A percentile compares a stretch with the other conserved stretches of the same genome.
These are phyloP conservation scores for Verticillium nubilum DNA, from an alignment of 2,329 filamentous ascomycete species.

Conservation along the genomic window DNA sequence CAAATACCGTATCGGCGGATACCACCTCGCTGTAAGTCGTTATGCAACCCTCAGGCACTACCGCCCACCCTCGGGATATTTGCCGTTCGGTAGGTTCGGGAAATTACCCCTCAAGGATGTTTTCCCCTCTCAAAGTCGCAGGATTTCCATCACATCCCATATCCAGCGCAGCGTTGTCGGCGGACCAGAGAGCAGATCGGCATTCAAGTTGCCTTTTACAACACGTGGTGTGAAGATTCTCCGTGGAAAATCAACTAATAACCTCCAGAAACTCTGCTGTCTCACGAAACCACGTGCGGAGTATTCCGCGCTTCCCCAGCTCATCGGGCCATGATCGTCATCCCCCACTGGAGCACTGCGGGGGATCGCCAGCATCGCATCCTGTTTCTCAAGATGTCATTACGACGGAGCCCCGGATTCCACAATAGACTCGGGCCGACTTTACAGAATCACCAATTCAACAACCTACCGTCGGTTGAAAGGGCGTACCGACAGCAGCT, in stretches of 20 bases:
- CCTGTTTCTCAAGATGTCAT: not conserved
- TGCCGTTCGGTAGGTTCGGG: not conserved
- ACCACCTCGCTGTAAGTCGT: not conserved
- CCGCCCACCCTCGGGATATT: not conserved
- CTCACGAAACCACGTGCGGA: not conserved
- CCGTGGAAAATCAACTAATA: not conserved
- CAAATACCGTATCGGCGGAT: too few relatives aligned
- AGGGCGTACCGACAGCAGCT: not conserved
- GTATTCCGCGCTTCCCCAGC: not conserved
- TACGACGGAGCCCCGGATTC: not conserved
- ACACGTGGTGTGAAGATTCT: not conserved
- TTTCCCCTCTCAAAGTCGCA: not conserved
- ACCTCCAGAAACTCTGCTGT: not conserved
- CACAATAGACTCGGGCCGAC: not conserved
- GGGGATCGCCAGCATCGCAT: not conserved
- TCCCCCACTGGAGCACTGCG: not conserved
- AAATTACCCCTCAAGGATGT: not conserved
- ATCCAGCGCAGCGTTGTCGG: not conserved
- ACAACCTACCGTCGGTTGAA: not conserved
- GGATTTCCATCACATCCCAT: not conserved
- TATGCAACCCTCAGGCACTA: not conserved
- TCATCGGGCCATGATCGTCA: not conserved
- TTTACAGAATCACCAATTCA: not conserved
- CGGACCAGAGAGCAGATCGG: not conserved
- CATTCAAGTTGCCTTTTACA: not conserved